phyloP scores from a whole-genome alignment of 169 alveolate species.

The Eimeria acervulina region DNA sequence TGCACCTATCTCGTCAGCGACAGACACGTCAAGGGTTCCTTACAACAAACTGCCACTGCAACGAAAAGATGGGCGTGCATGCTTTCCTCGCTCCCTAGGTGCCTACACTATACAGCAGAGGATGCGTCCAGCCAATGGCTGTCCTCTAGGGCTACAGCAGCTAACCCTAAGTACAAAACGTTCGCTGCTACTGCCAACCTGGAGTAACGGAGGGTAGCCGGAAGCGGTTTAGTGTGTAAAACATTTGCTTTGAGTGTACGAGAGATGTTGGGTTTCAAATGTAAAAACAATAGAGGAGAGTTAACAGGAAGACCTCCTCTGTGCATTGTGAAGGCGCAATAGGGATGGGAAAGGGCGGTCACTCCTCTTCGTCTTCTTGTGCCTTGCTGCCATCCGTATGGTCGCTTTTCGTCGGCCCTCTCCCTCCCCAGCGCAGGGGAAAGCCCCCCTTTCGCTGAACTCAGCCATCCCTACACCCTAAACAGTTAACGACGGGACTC shows the following conservation, averaged over 20 bases:
- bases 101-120: not conserved
- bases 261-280: slow-evolving; percentile 2
- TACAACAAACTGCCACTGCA: not conserved
- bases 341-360: not conserved
- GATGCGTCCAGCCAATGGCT: not conserved
- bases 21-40: slow-evolving; percentile 18
- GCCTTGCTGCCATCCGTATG: not conserved
- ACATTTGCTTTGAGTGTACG: not conserved
- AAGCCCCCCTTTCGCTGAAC: slow-evolving; percentile 30
- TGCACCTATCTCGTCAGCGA: not conserved
- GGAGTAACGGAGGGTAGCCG: not conserved
- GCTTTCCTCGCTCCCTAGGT: not conserved
- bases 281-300: slow-evolving; percentile 27
- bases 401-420: not conserved
- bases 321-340: slow-evolving; percentile 49
- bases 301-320: not conserved
- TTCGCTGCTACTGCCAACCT: slow-evolving; percentile 5
- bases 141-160: not conserved
- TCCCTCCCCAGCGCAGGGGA: not conserved
- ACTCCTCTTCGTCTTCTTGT: not conserved
- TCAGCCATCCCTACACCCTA: not conserved
- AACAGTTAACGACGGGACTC: not conserved
- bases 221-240: not conserved
- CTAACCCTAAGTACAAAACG: not conserved
- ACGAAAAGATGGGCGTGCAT: not conserved